phyloP scores from a whole-genome alignment of 805 yeast genomes.

The Martiniozyma abietophila region DNA sequence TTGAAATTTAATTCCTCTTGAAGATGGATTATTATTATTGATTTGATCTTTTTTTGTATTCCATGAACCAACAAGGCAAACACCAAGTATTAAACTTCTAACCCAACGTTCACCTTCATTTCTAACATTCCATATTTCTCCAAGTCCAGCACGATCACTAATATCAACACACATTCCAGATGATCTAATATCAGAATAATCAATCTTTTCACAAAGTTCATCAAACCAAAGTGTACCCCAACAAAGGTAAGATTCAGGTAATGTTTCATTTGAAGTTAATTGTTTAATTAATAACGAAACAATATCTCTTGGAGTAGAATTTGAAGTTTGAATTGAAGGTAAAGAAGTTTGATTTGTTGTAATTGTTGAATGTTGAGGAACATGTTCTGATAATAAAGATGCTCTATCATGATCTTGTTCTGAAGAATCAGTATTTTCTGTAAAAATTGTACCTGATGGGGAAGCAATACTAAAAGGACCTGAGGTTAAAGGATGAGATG shows the following conservation, averaged over 20 bases:
- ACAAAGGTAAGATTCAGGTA: slow-evolving; percentile 75
- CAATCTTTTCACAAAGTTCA: slow-evolving; percentile 42
- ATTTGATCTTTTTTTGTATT: no score
- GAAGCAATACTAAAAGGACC: slow-evolving; percentile 1
- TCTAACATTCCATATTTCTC: slow-evolving; percentile 43
- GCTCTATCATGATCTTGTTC: slow-evolving; percentile 1
- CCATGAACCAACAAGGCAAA: no score
- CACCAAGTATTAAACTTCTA: no score
- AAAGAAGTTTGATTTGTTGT: slow-evolving; percentile 7
- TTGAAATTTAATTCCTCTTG: no score
- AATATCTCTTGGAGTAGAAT: slow-evolving; percentile 6
- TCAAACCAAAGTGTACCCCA: slow-evolving; percentile 85
- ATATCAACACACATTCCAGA: slow-evolving; percentile 52
- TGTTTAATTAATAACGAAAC: slow-evolving; percentile 35
- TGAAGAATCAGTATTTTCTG: slow-evolving; percentile 4
- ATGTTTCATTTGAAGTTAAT: slow-evolving; percentile 49
- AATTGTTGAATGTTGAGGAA: slow-evolving; percentile 9
- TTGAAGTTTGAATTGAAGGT: not conserved
- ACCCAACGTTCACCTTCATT: slow-evolving; percentile 44
- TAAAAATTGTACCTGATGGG: slow-evolving; percentile 6
- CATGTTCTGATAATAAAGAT: no score
- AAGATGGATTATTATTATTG: no score
- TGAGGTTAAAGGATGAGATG: not conserved
- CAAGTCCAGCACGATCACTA: slow-evolving; percentile 51
- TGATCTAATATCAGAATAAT: slow-evolving; percentile 36